Evolutionary conservation across 2,329 filamentous ascomycete genomes (phyloP).

Genomic region (Xylariaceae sp.): DNA sequence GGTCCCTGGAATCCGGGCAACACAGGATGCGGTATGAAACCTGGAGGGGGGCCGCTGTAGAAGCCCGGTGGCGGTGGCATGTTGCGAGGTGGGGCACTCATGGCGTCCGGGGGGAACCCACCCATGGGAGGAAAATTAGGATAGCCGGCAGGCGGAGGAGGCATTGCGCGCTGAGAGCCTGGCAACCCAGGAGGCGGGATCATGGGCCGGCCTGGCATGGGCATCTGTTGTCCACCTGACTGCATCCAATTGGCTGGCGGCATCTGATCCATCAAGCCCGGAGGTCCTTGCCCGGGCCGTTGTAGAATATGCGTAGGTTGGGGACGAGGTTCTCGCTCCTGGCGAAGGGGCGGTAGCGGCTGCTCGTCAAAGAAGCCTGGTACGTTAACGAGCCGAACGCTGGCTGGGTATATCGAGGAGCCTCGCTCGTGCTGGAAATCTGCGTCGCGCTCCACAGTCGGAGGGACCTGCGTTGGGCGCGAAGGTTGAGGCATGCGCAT

Average conservation of each 20-base stretch:
- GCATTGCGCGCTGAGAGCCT: slow-evolving; percentile 39
- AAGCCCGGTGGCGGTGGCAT: slow-evolving; percentile 55
- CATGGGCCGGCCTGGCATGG: slow-evolving; percentile 46
- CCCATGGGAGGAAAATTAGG: slow-evolving; percentile 56
- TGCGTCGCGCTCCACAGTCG: slow-evolving; percentile 44
- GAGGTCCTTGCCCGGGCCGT: slow-evolving; percentile 47
- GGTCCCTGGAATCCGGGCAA: slow-evolving; percentile 53
- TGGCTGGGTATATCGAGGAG: slow-evolving; percentile 30
- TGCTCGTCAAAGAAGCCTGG: slow-evolving; percentile 51
- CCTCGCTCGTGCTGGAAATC: slow-evolving; percentile 41
- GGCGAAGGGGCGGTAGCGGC: slow-evolving; percentile 41
- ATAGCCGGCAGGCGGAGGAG: slow-evolving; percentile 52
- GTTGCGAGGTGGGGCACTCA: slow-evolving; percentile 38
- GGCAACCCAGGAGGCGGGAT: slow-evolving; percentile 56
- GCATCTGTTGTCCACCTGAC: slow-evolving; percentile 37
- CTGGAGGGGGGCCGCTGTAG: slow-evolving; percentile 42
- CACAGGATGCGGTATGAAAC: slow-evolving; percentile 50
- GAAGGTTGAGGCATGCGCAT: slow-evolving; percentile 50
- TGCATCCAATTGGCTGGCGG: slow-evolving; percentile 48
- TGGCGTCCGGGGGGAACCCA: slow-evolving; percentile 45
- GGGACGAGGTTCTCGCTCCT: slow-evolving; percentile 42
- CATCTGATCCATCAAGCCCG: slow-evolving; percentile 53
- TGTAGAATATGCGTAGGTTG: slow-evolving; percentile 60
- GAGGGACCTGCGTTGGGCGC: slow-evolving; percentile 42
- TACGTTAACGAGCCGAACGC: slow-evolving; percentile 32